These are phyloP conservation scores for Thelephora terrestris DNA, from an alignment of 1,284 basidiomycete genomes.

Conservation along the genomic window DNA sequence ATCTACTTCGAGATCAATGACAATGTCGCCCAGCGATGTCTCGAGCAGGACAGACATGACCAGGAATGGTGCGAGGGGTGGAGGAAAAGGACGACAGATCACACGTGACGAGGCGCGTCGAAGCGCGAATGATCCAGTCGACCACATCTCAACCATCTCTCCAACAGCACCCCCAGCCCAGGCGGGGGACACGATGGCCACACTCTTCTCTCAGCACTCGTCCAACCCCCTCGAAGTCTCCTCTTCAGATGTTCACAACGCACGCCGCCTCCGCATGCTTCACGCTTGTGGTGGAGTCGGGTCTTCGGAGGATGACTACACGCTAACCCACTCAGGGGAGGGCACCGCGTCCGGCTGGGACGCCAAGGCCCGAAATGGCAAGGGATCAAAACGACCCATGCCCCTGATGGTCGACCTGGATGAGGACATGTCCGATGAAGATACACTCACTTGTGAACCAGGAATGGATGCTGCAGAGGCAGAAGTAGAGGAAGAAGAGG, in stretches of 20 bases:
- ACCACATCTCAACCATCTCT: neutral
- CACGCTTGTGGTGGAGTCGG: constrained; percentile 16
- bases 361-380: constrained; percentile 6
- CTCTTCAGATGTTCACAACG: constrained; percentile 52
- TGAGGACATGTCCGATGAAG: constrained; percentile 27
- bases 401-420: constrained; percentile 31
- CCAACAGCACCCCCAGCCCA: neutral
- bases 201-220: constrained; percentile 57
- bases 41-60: constrained; percentile 92
- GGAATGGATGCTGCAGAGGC: constrained; percentile 12
- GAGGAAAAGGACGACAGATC: neutral
- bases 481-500: constrained; percentile 23
- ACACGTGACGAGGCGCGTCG: neutral
- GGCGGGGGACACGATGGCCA: constrained; percentile 15
- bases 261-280: constrained; percentile 30
- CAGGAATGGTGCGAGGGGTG: neutral
- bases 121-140: neutral
- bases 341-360: constrained; percentile 7
- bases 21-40: constrained; percentile 91
- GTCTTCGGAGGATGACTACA: constrained; percentile 44
- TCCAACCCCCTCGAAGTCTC: constrained; percentile 68
- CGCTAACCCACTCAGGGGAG: constrained; percentile 24
- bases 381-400: constrained; percentile 11
- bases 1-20: constrained; percentile 93
- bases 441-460: neutral